Conservation (phyloP, 73 alveolate species). For the Tetrahymena borealis region DNA sequence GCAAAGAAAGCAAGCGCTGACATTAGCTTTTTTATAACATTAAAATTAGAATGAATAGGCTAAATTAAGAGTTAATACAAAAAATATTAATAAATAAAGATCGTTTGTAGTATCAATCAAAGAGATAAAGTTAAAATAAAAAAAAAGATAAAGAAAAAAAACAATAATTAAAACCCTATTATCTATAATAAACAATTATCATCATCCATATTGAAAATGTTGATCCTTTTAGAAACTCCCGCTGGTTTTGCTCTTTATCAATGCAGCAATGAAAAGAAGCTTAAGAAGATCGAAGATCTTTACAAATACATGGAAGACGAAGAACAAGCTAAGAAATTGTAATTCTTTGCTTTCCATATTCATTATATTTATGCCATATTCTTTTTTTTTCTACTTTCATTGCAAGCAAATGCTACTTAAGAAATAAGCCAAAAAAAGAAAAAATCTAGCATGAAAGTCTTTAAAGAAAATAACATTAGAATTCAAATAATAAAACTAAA, state of each 20-base stretch:
- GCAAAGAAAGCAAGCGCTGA: background rate
- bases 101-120: background rate
- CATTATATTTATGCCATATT: background rate
- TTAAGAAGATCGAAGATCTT: background rate
- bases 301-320: background rate
- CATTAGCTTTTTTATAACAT: background rate
- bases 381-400: background rate
- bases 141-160: background rate
- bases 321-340: conserved; percentile 1
- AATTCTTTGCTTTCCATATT: background rate
- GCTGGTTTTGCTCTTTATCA: background rate
- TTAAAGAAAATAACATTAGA: background rate
- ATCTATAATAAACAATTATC: background rate
- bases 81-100: background rate
- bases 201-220: background rate
- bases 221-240: background rate
- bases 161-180: background rate
- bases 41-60: background rate
- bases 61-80: background rate
- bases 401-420: background rate
- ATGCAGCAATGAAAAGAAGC: background rate
- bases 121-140: background rate
- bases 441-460: background rate
- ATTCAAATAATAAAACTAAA: background rate
- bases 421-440: background rate